These are phyloP conservation scores for Acidiella bohemica DNA, from an alignment of 495 filamentous ascomycete species.

Conservation along the genomic window DNA sequence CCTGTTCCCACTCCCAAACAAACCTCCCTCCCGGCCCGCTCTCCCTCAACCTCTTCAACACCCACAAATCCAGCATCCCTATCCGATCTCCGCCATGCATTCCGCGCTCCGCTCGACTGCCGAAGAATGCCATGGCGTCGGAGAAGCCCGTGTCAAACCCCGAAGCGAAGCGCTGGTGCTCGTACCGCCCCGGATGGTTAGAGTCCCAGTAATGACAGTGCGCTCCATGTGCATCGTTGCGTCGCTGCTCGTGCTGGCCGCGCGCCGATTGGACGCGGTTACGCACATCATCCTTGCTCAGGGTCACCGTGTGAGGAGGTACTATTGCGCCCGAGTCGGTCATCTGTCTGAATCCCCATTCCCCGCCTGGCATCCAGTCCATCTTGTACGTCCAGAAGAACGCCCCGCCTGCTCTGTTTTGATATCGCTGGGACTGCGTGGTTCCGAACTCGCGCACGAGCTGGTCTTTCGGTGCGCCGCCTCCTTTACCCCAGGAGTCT, in stretches of 20 bases:
- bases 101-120: constrained; percentile 20
- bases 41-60: constrained; percentile 38
- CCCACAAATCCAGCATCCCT: constrained; percentile 41
- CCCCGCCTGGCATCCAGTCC: constrained; percentile 42
- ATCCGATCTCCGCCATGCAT: constrained; percentile 35
- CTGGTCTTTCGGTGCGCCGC: constrained; percentile 15
- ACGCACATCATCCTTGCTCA: constrained; percentile 26
- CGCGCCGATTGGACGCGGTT: constrained; percentile 25
- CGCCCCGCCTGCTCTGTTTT: constrained; percentile 32
- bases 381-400: constrained; percentile 45
- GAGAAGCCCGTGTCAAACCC: constrained; percentile 42
- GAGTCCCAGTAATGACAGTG: constrained; percentile 37
- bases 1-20: constrained; percentile 42
- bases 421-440: constrained; percentile 33
- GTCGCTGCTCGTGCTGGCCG: constrained; percentile 22
- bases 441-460: constrained; percentile 35
- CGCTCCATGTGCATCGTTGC: constrained; percentile 20
- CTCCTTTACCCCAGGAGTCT: constrained; percentile 31
- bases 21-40: constrained; percentile 30
- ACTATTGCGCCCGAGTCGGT: constrained; percentile 30
- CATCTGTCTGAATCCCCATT: constrained; percentile 41
- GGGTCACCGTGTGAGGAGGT: constrained; percentile 26
- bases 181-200: constrained; percentile 28
- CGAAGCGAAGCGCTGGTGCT: constrained; percentile 37
- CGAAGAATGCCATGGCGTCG: constrained; percentile 39